Base-by-base conservation (phyloP, 2,329 filamentous ascomycete species). In the Diaporthe sp. region DNA sequence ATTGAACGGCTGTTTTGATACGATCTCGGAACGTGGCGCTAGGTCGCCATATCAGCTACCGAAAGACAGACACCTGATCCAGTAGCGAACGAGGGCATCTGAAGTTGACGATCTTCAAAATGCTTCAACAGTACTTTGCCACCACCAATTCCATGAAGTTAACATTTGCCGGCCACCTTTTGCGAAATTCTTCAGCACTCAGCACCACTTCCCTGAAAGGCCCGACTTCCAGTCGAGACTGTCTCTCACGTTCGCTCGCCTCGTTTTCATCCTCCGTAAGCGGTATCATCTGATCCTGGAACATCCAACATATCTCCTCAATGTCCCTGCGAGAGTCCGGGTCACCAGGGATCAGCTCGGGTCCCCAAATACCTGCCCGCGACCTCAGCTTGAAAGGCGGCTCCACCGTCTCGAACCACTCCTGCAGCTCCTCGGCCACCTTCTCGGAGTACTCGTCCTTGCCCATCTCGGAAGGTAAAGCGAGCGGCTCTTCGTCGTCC, bases 221-320 rank as follows among this genome's bases (percentile, higher is more conserved):
- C 6, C 65, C 65, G 6, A 69, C 49, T 31, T 69, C 65, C 15
- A 69, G 34, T 28, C 65, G 65, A 13, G 34, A 39, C 9, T 51
- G 65, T 19, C 65, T 53, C 8, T 25, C 65, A 10, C 31, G 34
- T 31, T 69, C 65, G 13, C 8, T 28, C 5, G 65, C 49, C 9
- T 19, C 25, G 6, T 55, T 39, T 2, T 55, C 65, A 15, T 69
- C 65, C 34, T 69, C 46, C 31, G 55, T 15, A 6, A 69, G 49
- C n/a, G 65, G 65, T 4, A 69, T 55, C 65, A 69, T 69, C 49
- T 69, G 65, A n/a, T 69, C 65, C 49, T 69, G 65, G 6, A 69
- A 69, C 65, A 69, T 69, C 65, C 65, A 69, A 42, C 65, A 69
- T 7, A 69, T 55, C 49, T 69, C 65, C 31, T 69, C 65, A 22